These are phyloP conservation scores for Sugiyamaella neomexicana DNA, from an alignment of 1,139 yeast genomes.

Conservation along the genomic window DNA sequence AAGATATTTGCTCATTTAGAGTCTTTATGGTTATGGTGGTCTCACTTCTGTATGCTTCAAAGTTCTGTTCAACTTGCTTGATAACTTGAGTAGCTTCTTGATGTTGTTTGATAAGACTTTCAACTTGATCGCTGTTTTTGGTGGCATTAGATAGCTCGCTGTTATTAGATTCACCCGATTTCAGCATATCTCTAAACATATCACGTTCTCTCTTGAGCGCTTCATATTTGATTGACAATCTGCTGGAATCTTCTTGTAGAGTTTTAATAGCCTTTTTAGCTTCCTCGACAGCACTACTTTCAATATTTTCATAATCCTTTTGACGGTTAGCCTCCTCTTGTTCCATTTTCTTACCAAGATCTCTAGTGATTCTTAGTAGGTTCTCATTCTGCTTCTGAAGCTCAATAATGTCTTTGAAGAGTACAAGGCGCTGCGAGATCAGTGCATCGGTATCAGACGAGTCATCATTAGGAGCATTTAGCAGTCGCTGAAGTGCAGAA, in stretches of 20 bases:
- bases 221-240: slow-evolving; percentile 51
- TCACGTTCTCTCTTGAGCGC: slow-evolving; percentile 66
- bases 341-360: slow-evolving; percentile 70
- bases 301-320: slow-evolving; percentile 49
- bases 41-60: slow-evolving; percentile 45
- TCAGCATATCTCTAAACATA: slow-evolving; percentile 52
- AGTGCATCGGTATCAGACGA: slow-evolving; percentile 69
- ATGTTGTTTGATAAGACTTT: slow-evolving; percentile 40
- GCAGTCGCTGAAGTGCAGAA: slow-evolving; percentile 49
- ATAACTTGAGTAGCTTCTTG: slow-evolving; percentile 39
- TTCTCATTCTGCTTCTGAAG: slow-evolving; percentile 74
- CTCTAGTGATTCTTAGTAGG: slow-evolving; percentile 63
- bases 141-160: slow-evolving; percentile 21
- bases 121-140: slow-evolving; percentile 36
- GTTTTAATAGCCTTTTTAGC: slow-evolving; percentile 75
- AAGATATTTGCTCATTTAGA: slow-evolving; percentile 44
- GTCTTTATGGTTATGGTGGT: slow-evolving; percentile 45
- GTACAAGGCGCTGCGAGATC: slow-evolving; percentile 71
- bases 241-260: slow-evolving; percentile 61
- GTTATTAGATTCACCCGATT: slow-evolving; percentile 20
- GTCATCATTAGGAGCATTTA: slow-evolving; percentile 37
- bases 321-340: slow-evolving; percentile 46
- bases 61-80: slow-evolving; percentile 40
- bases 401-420: slow-evolving; percentile 65
- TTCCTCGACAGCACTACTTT: slow-evolving; percentile 63